These are phyloP conservation scores for Phytophthora pisi DNA, from an alignment of 352 stramenopile species.

Conservation along the genomic window DNA sequence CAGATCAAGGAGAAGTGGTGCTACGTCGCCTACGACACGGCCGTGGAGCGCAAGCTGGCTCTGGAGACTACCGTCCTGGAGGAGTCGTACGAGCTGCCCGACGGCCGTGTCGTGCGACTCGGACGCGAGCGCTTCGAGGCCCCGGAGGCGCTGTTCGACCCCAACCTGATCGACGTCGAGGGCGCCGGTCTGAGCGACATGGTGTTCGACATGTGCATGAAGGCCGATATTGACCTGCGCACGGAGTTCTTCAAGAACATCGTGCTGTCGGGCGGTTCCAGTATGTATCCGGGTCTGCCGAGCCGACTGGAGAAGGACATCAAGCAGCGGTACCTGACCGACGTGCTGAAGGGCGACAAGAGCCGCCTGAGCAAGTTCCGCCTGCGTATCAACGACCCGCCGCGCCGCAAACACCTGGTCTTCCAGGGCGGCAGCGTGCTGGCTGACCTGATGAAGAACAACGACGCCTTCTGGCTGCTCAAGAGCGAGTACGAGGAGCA, in stretches of 20 bases:
- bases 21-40: slow-evolving; percentile 92
- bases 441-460: slow-evolving; percentile 95
- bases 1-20: slow-evolving; percentile 96
- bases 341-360: slow-evolving; percentile 90
- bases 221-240: slow-evolving; percentile 94
- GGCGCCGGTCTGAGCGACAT: slow-evolving; percentile 95
- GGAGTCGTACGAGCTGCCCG: slow-evolving; percentile 94
- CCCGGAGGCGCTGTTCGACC: slow-evolving; percentile 97
- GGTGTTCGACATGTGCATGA: slow-evolving; percentile 98
- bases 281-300: slow-evolving; percentile 96
- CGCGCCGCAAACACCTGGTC: slow-evolving; percentile 95
- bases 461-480: slow-evolving; percentile 94
- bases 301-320: slow-evolving; percentile 94
- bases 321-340: slow-evolving; percentile 56
- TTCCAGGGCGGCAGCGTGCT: slow-evolving; percentile 94
- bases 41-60: slow-evolving; percentile 84
- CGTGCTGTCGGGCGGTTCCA: slow-evolving; percentile 92
- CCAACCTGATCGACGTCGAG: slow-evolving; percentile 97
- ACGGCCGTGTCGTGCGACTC: slow-evolving; percentile 95
- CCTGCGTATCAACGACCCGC: slow-evolving; percentile 95
- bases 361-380: slow-evolving; percentile 93
- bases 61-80: slow-evolving; percentile 94
- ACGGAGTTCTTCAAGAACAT: slow-evolving; percentile 99
- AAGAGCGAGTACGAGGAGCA: slow-evolving; percentile 96
- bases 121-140: slow-evolving; percentile 96